Evolutionary conservation across 2,329 filamentous ascomycete genomes (phyloP).

Genomic region (Xylaria digitata): DNA sequence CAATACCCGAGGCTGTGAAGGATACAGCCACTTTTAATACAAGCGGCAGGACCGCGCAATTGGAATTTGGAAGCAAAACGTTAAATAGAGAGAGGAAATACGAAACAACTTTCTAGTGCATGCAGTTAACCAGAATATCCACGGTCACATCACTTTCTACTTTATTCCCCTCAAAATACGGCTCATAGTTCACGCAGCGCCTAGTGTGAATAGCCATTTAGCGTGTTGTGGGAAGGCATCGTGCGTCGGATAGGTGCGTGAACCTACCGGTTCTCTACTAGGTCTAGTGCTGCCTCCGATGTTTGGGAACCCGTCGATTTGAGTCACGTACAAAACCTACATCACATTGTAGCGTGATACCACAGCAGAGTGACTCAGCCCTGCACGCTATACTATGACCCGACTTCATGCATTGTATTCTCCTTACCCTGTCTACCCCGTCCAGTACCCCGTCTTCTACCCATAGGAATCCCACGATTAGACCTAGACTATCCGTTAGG

Average conservation of each 20-base stretch:
- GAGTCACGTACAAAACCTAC: slow-evolving; percentile 7
- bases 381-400: slow-evolving; percentile 9
- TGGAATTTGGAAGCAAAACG: background rate
- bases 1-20: background rate
- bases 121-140: background rate
- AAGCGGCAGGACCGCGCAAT: background rate
- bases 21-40: background rate
- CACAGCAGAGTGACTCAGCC: slow-evolving; percentile 28
- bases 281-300: background rate
- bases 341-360: slow-evolving; percentile 16
- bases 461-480: background rate
- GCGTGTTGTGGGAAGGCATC: slow-evolving; percentile 3
- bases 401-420: slow-evolving; percentile 6
- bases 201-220: background rate
- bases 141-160: background rate
- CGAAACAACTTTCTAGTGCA: background rate
- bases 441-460: background rate
- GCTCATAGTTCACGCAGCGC: slow-evolving; percentile 1
- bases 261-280: background rate
- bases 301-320: background rate
- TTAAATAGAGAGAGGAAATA: slow-evolving; percentile 6
- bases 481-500: slow-evolving; percentile 1
- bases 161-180: background rate
- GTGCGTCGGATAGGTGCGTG: slow-evolving; percentile 8
- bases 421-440: background rate